A percentile compares a stretch with the other conserved stretches of the same genome.
These are phyloP conservation scores for Cladophialophora bantiana DNA, from an alignment of 2,329 filamentous ascomycete genomes.

Conservation along the genomic window DNA sequence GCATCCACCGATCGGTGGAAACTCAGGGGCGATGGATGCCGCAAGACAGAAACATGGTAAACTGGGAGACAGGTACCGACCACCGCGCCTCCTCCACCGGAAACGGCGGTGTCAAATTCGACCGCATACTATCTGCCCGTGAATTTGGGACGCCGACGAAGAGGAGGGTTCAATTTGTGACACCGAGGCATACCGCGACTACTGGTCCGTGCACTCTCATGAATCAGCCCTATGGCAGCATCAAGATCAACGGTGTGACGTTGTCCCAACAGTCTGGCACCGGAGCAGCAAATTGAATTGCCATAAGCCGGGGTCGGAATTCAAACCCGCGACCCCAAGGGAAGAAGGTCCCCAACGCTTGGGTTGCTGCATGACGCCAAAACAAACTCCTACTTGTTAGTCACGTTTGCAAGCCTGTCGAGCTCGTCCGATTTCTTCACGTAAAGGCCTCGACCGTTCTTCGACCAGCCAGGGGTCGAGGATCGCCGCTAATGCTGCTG, in stretches of 20 bases:
- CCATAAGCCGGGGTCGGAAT: neutral
- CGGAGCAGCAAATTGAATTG: neutral
- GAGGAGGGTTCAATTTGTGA: neutral
- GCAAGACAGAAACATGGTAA: neutral
- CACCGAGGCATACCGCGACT: neutral
- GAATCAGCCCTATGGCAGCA: constrained; percentile 7
- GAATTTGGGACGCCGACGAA: neutral
- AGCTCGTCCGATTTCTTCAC: constrained; percentile 35
- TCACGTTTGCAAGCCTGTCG: constrained; percentile 17
- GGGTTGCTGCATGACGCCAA: neutral
- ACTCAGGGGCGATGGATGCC: neutral
- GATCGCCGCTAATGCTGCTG: constrained; percentile 33
- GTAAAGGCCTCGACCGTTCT: constrained; percentile 49
- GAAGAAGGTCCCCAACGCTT: constrained; percentile 1
- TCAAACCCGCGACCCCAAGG: neutral
- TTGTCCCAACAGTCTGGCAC: constrained; percentile 1
- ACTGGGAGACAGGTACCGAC: neutral
- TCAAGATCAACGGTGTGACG: neutral
- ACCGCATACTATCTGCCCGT: neutral
- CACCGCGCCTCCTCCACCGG: no score
- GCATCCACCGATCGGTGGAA: neutral
- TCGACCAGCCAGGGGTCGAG: constrained; percentile 47
- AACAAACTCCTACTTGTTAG: neutral
- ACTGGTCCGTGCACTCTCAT: neutral
- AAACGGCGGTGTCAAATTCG: no score